Conservation (phyloP, 139 green algal species). For the Penium margaritaceum region DNA sequence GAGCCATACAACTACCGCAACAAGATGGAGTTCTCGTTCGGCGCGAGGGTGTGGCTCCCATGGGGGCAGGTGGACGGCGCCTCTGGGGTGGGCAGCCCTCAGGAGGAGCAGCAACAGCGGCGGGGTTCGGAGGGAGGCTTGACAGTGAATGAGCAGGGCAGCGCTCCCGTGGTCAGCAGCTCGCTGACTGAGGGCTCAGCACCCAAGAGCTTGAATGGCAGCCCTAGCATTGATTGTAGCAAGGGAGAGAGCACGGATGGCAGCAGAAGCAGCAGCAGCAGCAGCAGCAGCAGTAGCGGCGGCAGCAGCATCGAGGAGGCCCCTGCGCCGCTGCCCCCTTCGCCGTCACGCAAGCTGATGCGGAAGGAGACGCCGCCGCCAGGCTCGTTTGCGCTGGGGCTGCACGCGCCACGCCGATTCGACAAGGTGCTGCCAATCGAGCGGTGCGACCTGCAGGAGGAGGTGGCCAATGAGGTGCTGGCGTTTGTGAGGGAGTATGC, state of each 20-base stretch:
- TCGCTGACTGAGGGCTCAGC: too few species aligned
- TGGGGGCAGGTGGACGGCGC: too few species aligned
- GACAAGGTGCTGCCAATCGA: constrained; percentile 34
- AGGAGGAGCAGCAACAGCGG: not conserved
- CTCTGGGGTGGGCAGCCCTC: too few species aligned
- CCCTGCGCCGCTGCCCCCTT: not conserved
- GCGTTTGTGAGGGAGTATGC: constrained; percentile 1
- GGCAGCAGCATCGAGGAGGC: not conserved
- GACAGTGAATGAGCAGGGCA: too few species aligned
- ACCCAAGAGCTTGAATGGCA: not conserved
- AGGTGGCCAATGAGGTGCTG: constrained; percentile 29
- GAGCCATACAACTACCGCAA: constrained; percentile 65
- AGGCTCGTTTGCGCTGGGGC: constrained; percentile 35
- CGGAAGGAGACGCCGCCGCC: constrained; percentile 1
- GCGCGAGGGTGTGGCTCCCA: constrained; percentile 36
- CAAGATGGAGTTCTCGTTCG: constrained; percentile 69
- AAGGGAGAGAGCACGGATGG: not conserved
- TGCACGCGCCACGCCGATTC: constrained; percentile 40
- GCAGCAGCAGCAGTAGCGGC: not conserved
- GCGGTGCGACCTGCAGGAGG: constrained; percentile 39
- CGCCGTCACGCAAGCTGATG: not conserved
- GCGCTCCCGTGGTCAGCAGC: too few species aligned
- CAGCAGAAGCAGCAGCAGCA: not conserved
- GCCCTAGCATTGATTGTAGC: not conserved
- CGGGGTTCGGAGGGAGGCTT: too few species aligned